A percentile compares a stretch with the other conserved stretches of the same genome.
Evolutionary conservation across 2,329 filamentous ascomycete species (phyloP).

Genomic region (Fusarium sp.): DNA sequence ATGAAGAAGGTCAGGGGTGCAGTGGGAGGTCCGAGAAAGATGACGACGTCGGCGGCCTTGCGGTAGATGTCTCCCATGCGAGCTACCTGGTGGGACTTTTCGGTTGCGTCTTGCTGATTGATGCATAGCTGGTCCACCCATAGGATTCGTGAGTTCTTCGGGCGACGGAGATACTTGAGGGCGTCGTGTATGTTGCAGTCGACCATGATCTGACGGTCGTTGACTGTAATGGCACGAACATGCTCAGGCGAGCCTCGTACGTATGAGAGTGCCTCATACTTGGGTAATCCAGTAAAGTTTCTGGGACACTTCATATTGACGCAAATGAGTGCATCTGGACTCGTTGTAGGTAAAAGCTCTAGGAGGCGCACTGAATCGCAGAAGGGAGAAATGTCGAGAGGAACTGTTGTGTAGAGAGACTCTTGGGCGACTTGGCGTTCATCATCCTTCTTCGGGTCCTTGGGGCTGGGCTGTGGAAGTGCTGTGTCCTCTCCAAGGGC

Average conservation of each 20-base stretch:
- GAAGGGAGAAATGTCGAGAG: background rate
- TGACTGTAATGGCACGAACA: background rate
- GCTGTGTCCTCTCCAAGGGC: background rate
- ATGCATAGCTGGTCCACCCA: background rate
- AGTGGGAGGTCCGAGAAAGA: background rate
- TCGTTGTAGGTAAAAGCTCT: background rate
- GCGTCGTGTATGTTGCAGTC: background rate
- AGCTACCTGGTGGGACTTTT: background rate
- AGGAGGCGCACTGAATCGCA: background rate
- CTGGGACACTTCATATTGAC: background rate
- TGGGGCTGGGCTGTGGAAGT: background rate
- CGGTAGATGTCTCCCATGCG: background rate
- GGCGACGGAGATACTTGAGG: background rate
- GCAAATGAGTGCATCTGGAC: background rate
- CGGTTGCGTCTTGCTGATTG: background rate
- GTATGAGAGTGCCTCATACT: background rate
- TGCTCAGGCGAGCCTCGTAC: background rate
- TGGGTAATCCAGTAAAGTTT: background rate
- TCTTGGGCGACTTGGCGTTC: background rate
- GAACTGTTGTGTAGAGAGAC: background rate
- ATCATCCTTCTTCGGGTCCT: background rate
- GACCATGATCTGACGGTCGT: background rate
- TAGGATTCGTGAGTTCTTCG: background rate
- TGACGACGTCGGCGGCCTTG: background rate
- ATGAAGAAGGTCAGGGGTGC: background rate